Evolutionary conservation across 345 rosid genomes (phyloP).

Genomic region (Anastatica hierochuntica): DNA sequence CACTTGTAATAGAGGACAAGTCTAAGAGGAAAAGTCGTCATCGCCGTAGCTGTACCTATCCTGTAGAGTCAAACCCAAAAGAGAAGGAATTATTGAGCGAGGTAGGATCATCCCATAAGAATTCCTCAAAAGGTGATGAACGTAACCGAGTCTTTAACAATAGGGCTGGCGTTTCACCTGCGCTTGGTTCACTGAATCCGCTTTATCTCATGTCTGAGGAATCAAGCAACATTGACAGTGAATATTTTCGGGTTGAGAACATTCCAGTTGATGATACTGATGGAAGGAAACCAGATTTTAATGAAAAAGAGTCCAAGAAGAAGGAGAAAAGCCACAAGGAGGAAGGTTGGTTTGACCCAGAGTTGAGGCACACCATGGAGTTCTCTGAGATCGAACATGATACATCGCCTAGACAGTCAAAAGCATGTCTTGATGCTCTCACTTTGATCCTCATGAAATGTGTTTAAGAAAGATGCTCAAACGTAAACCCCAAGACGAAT

Average conservation of each 20-base stretch:
- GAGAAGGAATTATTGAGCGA: constrained; percentile 21
- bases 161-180: constrained; percentile 18
- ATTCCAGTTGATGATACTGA: constrained; percentile 11
- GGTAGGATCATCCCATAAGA: constrained; percentile 17
- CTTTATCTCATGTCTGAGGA: constrained; percentile 24
- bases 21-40: constrained; percentile 43
- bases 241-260: constrained; percentile 16
- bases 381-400: constrained; percentile 18
- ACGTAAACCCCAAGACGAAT: too few relatives aligned
- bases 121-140: constrained; percentile 12
- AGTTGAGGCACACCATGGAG: constrained; percentile 18
- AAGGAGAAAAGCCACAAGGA: background rate
- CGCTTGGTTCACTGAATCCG: constrained; percentile 23
- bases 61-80: constrained; percentile 24
- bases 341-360: constrained; percentile 24
- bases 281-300: too few relatives aligned
- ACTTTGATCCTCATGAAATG: constrained; percentile 44
- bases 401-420: constrained; percentile 24
- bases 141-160: constrained; percentile 7
- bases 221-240: constrained; percentile 23
- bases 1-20: constrained; percentile 48
- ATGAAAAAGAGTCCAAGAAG: background rate
- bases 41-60: constrained; percentile 40
- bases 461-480: too few relatives aligned
- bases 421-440: constrained; percentile 39